Evolutionary conservation across 2,329 filamentous ascomycete genomes (phyloP), one percentile per base, ranked within the genome.

Genomic region (Paracamarosporium sp.): DNA sequence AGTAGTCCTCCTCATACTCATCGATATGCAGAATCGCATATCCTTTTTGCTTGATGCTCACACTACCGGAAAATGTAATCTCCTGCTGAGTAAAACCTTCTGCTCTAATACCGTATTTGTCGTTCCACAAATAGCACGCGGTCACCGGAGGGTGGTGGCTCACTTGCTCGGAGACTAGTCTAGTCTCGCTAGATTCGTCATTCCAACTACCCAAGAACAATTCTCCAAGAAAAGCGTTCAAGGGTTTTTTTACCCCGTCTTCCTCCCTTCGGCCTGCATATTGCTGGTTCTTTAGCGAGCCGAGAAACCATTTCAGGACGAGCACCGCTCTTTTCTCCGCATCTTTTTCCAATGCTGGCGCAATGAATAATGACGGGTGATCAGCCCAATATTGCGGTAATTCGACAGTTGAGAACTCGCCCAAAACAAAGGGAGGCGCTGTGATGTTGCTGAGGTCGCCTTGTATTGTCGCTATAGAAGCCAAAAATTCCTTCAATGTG

Each of bases 201-300:
- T 68, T 57, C 65, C 66, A 75, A 15, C 52, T 62, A 13, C 72
- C 80, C 3, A 82, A 55, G 60, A 83, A 83, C 0, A 83, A 52
- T 54, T 83, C 81, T 0, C 81, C 81, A 1, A 83, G 69, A 51
- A 83, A 83, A 1, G 81, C 79, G 59, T 83, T 83, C 46, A 84
- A 65, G 0, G 82, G 81, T 61, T 84, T 85, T 70, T 82, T 83
- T 1, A 80, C 75, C 4, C 79, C 80, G 13, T 80, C 75, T 24
- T 64, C 68, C 31, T 77, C 74, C 8, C 73, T 64, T n/a, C 78
- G 71, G 4, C 80, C 79, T 2, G 78, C 78, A 56, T 82, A 82
- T 52, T 82, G 79, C 62, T 84, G 81, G 8, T 79, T 78, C 52
- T 77, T 78, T 20, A 83, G 66, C 25, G 77, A 79, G 15, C 77